A percentile compares a stretch with the other conserved stretches of the same genome.
Evolutionary conservation across 306 rosid species (phyloP).

Genomic region (Quercus gilva): DNA sequence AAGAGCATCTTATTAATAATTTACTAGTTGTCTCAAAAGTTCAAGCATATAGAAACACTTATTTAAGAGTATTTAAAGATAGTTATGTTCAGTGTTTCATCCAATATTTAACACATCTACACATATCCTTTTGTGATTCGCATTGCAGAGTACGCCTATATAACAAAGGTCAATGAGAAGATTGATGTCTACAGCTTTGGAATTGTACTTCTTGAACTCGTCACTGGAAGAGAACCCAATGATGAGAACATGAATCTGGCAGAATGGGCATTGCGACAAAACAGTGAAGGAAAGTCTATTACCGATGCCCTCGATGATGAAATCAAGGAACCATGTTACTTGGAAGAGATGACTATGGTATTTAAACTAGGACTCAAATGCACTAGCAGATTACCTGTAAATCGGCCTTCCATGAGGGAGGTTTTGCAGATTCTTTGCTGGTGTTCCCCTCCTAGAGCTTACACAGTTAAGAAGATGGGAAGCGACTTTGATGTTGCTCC

Average conservation of each 20-base stretch:
- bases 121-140: slow-evolving; percentile 4
- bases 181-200: slow-evolving; percentile 82
- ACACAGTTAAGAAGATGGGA: slow-evolving; percentile 27
- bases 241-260: slow-evolving; percentile 56
- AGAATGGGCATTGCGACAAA: slow-evolving; percentile 72
- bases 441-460: slow-evolving; percentile 29
- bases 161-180: slow-evolving; percentile 65
- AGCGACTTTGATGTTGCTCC: slow-evolving; percentile 53
- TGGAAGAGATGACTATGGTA: slow-evolving; percentile 53
- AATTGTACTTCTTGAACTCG: slow-evolving; percentile 80
- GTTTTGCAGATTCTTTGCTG: slow-evolving; percentile 61
- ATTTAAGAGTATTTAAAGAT: too few species aligned
- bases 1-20: neutral
- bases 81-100: too few species aligned
- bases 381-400: slow-evolving; percentile 58
- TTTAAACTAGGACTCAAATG: slow-evolving; percentile 78
- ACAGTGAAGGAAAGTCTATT: slow-evolving; percentile 47
- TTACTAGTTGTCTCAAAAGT: too few species aligned
- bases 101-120: too few species aligned
- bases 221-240: slow-evolving; percentile 68
- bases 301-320: slow-evolving; percentile 53
- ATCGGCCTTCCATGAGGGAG: slow-evolving; percentile 69
- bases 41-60: too few species aligned
- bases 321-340: slow-evolving; percentile 43
- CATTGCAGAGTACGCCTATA: slow-evolving; percentile 68